These are phyloP conservation scores for Orbilia quercus DNA, from an alignment of 2,329 filamentous ascomycete genomes.

Conservation along the genomic window DNA sequence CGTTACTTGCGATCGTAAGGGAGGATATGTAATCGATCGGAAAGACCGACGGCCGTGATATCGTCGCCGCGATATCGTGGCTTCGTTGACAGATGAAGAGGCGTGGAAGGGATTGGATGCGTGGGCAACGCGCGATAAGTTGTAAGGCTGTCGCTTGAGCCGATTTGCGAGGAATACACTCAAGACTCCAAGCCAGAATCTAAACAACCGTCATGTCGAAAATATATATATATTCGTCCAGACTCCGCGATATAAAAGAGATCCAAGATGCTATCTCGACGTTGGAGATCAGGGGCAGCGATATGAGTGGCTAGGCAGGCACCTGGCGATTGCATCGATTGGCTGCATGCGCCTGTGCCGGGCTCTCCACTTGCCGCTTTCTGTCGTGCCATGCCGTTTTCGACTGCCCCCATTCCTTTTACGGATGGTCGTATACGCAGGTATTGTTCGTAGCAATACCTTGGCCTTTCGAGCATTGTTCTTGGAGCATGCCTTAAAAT, in stretches of 20 bases:
- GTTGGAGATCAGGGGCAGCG: constrained; percentile 18
- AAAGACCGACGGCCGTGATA: not conserved
- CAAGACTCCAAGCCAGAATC: not conserved
- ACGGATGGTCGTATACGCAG: constrained; percentile 1
- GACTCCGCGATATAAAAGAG: not conserved
- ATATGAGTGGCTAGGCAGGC: not conserved
- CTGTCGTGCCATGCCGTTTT: not conserved
- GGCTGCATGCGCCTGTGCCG: constrained; percentile 6
- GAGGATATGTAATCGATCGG: constrained; percentile 1
- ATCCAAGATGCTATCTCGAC: not conserved
- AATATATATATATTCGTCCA: not conserved
- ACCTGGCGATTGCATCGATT: constrained; percentile 18
- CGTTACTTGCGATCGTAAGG: constrained; percentile 20
- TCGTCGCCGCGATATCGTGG: too few relatives aligned
- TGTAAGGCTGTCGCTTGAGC: constrained; percentile 11
- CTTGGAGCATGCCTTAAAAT: too few relatives aligned
- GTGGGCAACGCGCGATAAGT: constrained; percentile 10
- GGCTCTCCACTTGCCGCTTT: constrained; percentile 30
- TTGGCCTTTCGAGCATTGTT: too few relatives aligned
- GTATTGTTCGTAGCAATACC: too few relatives aligned
- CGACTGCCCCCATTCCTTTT: constrained; percentile 9
- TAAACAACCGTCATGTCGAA: not conserved
- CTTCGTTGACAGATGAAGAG: constrained; percentile 4
- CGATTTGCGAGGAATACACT: constrained; percentile 3
- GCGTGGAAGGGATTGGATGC: constrained; percentile 1